phyloP scores from a whole-genome alignment of 2,329 filamentous ascomycete species.

The Claviceps spartinae region DNA sequence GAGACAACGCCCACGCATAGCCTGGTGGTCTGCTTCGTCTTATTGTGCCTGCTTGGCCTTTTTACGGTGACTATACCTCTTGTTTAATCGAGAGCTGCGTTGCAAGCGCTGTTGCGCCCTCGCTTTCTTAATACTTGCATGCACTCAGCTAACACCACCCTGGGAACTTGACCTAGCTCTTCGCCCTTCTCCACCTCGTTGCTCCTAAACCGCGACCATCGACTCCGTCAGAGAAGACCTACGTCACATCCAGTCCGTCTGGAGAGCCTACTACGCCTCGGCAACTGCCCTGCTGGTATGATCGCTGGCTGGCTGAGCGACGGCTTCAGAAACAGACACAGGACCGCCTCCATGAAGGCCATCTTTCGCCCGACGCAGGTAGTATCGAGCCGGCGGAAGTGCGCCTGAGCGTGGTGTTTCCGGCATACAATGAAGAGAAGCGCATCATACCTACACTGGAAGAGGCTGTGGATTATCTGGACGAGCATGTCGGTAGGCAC shows the following conservation, averaged over 20 bases:
- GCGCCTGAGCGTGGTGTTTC: slow-evolving; percentile 84
- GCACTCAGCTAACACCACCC: slow-evolving; percentile 5
- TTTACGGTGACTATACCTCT: slow-evolving; percentile 20
- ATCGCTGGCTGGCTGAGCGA: slow-evolving; percentile 54
- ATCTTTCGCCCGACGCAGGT: slow-evolving; percentile 33
- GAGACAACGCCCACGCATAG: slow-evolving; percentile 26
- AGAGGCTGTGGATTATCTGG: slow-evolving; percentile 79
- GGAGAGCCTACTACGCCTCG: slow-evolving; percentile 23
- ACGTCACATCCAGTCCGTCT: slow-evolving; percentile 58
- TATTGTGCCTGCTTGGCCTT: slow-evolving; percentile 20
- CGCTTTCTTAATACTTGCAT: neutral
- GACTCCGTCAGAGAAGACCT: slow-evolving; percentile 69
- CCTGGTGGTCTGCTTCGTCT: slow-evolving; percentile 22
- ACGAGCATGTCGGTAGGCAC: slow-evolving; percentile 54
- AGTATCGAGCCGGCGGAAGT: slow-evolving; percentile 62
- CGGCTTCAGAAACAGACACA: slow-evolving; percentile 31
- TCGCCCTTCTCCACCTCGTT: slow-evolving; percentile 55
- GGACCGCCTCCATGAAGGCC: slow-evolving; percentile 22
- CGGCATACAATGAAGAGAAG: slow-evolving; percentile 87
- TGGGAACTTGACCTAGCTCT: slow-evolving; percentile 27
- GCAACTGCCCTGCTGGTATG: slow-evolving; percentile 75
- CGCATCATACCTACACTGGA: slow-evolving; percentile 74
- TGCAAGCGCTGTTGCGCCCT: neutral
- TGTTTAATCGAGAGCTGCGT: too few relatives aligned
- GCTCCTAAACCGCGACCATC: slow-evolving; percentile 69